Conservation (phyloP, 2,329 filamentous ascomycete species). For the Trichoderma sp. region DNA sequence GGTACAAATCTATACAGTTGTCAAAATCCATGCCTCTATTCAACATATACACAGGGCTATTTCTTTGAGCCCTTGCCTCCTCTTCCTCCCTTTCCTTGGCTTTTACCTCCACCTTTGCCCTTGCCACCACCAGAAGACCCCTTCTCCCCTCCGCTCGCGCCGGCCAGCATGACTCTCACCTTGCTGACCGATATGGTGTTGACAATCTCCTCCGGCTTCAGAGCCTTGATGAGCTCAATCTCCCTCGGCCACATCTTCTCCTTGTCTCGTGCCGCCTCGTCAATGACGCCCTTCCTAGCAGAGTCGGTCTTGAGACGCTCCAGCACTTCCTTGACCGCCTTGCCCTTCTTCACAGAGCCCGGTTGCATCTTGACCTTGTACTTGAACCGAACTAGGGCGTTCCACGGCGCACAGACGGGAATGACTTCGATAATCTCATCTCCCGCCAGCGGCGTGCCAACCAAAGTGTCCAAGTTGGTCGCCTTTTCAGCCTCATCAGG, state of each 20-base stretch:
- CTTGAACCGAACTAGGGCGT: conserved; percentile 69
- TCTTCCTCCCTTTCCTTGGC: conserved; percentile 39
- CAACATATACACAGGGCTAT: conserved; percentile 23
- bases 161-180: conserved; percentile 75
- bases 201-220: conserved; percentile 80
- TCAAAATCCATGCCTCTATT: background rate
- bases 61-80: conserved; percentile 50
- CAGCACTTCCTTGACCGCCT: conserved; percentile 89
- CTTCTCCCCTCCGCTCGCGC: conserved; percentile 50
- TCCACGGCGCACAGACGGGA: conserved; percentile 66
- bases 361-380: conserved; percentile 96
- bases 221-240: conserved; percentile 76
- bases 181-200: conserved; percentile 80
- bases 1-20: background rate
- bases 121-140: conserved; percentile 39
- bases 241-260: conserved; percentile 85
- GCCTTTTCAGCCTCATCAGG: conserved; percentile 58
- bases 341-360: conserved; percentile 87
- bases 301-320: conserved; percentile 73
- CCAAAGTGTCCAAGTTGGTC: conserved; percentile 66
- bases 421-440: conserved; percentile 77
- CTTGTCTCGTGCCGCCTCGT: conserved; percentile 60
- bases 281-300: conserved; percentile 57
- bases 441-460: conserved; percentile 75
- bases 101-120: conserved; percentile 27